Evolutionary conservation across 2,329 filamentous ascomycete species (phyloP).

Genomic region (Talaromyces sp.): DNA sequence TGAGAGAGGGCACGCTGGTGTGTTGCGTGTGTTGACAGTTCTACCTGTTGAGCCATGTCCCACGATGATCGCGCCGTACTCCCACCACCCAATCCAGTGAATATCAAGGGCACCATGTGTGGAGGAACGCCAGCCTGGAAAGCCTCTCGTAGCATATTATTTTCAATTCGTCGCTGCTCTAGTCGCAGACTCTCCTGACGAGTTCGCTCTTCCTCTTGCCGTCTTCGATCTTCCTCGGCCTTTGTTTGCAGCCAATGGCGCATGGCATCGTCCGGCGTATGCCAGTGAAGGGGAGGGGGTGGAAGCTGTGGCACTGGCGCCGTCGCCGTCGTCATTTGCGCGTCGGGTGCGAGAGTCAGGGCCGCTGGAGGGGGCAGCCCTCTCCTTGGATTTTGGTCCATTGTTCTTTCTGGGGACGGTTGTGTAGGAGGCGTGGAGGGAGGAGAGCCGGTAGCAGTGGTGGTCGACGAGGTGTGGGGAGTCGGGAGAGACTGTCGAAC

Average conservation of each 20-base stretch:
- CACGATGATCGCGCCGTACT: constrained; percentile 56
- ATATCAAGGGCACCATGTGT: constrained; percentile 69
- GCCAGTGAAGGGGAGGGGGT: constrained; percentile 62
- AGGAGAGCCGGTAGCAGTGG: constrained; percentile 28
- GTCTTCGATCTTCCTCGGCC: constrained; percentile 61
- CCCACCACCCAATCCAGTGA: constrained; percentile 66
- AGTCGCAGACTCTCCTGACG: constrained; percentile 60
- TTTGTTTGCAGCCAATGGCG: constrained; percentile 67
- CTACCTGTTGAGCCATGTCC: constrained; percentile 62
- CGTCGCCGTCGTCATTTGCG: constrained; percentile 18
- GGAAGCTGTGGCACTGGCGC: constrained; percentile 54
- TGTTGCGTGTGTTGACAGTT: constrained; percentile 41
- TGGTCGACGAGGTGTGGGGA: constrained; percentile 32
- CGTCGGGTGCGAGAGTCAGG: constrained; percentile 54
- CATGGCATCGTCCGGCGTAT: constrained; percentile 64
- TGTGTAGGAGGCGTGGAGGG: constrained; percentile 21
- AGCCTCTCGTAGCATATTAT: constrained; percentile 67
- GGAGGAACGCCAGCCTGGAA: constrained; percentile 67
- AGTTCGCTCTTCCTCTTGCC: constrained; percentile 68
- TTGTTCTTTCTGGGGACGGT: constrained; percentile 49
- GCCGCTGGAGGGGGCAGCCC: constrained; percentile 65
- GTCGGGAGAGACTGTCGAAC: constrained; percentile 39
- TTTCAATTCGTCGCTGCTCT: constrained; percentile 69
- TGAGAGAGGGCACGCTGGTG: constrained; percentile 20
- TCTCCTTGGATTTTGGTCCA: constrained; percentile 63